A percentile compares a stretch with the other conserved stretches of the same genome.
phyloP scores from a whole-genome alignment of 1,139 yeast genomes.

The Lodderomyces theae region DNA sequence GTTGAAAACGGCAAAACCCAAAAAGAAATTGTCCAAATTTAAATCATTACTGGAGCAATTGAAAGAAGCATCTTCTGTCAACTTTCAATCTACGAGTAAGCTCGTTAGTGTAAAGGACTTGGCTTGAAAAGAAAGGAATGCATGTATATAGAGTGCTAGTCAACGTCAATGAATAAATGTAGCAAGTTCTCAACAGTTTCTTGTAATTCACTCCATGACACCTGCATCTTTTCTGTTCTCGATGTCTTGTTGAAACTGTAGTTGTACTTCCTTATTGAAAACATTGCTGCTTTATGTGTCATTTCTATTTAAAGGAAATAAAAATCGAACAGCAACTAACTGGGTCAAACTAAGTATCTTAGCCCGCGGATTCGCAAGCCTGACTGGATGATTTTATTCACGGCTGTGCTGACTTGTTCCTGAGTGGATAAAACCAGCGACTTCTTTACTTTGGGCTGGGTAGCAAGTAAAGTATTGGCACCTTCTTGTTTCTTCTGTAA shows the following conservation, averaged over 20 bases:
- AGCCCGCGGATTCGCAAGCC: slow-evolving; percentile 45
- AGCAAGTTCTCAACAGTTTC: slow-evolving; percentile 37
- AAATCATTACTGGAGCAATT: slow-evolving; percentile 14
- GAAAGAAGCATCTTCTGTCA: slow-evolving; percentile 13
- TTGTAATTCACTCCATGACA: slow-evolving; percentile 32
- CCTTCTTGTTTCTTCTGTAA: slow-evolving; percentile 24
- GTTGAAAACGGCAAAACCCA: slow-evolving; percentile 28
- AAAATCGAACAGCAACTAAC: too few relatives aligned
- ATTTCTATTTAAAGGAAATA: too few relatives aligned
- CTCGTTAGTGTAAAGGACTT: slow-evolving; percentile 9
- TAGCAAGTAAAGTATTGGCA: slow-evolving; percentile 18
- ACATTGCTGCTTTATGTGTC: slow-evolving; percentile 40
- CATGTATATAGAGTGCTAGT: slow-evolving; percentile 12
- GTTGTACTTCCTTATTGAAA: slow-evolving; percentile 37
- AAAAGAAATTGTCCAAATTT: slow-evolving; percentile 27
- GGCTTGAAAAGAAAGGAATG: slow-evolving; percentile 4
- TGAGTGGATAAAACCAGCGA: slow-evolving; percentile 24
- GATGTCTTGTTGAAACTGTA: slow-evolving; percentile 22
- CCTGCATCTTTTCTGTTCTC: slow-evolving; percentile 14
- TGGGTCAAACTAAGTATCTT: too few relatives aligned
- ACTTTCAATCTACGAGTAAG: slow-evolving; percentile 13
- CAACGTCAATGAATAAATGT: slow-evolving; percentile 35
- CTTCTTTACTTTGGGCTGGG: slow-evolving; percentile 5
- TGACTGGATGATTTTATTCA: slow-evolving; percentile 36
- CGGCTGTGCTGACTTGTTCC: slow-evolving; percentile 35